These are phyloP conservation scores for Zymoseptoria pseudotritici DNA, from an alignment of 2,329 filamentous ascomycete genomes.

Conservation along the genomic window DNA sequence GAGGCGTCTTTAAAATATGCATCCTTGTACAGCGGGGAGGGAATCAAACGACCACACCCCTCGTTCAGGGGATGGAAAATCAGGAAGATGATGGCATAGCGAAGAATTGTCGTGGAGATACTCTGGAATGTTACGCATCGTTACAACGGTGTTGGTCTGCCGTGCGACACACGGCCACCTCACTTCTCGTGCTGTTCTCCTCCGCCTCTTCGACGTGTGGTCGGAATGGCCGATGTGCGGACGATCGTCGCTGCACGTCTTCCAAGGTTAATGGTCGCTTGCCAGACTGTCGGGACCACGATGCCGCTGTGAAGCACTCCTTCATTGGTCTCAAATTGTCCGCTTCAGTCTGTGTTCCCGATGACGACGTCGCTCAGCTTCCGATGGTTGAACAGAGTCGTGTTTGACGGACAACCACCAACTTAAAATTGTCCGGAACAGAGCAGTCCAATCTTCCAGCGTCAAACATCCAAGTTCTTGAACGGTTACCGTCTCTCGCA, in stretches of 20 bases:
- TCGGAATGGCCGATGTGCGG: constrained; percentile 10
- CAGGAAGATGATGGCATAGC: constrained; percentile 16
- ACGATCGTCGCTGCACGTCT: constrained; percentile 8
- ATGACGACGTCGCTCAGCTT: constrained; percentile 2
- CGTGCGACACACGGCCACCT: constrained; percentile 18
- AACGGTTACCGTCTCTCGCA: not conserved
- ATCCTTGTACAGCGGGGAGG: constrained; percentile 19
- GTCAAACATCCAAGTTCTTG: constrained; percentile 7
- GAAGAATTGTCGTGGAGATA: constrained; percentile 22
- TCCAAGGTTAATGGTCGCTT: constrained; percentile 11
- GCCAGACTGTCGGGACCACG: constrained; percentile 9
- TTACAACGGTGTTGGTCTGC: constrained; percentile 22
- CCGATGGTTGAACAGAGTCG: constrained; percentile 4
- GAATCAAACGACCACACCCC: constrained; percentile 18
- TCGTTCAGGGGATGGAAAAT: constrained; percentile 7
- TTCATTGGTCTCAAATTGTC: constrained; percentile 3
- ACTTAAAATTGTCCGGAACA: constrained; percentile 6
- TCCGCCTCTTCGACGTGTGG: constrained; percentile 8
- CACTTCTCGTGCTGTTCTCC: constrained; percentile 15
- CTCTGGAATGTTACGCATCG: constrained; percentile 22
- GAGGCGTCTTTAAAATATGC: constrained; percentile 24
- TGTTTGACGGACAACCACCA: constrained; percentile 1
- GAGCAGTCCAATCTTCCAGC: constrained; percentile 3
- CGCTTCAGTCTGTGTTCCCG: constrained; percentile 1
- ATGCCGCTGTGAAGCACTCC: constrained; percentile 5